Conservation (phyloP, 1,284 basidiomycete species). For the Ganoderma lucidum region DNA sequence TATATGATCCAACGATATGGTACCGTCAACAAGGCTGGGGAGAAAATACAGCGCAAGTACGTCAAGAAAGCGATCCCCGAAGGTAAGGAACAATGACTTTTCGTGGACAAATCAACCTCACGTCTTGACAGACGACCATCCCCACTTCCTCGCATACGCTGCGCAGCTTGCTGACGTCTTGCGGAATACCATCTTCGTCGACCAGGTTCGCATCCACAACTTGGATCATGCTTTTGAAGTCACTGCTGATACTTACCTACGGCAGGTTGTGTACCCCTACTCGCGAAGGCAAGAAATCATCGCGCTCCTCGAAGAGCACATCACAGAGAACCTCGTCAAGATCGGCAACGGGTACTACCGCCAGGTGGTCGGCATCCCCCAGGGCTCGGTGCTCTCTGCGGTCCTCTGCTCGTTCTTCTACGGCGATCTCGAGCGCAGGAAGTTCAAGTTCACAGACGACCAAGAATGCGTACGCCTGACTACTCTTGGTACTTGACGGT, state of each 20-base stretch:
- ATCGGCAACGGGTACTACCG: conserved; percentile 82
- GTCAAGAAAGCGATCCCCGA: conserved; percentile 71
- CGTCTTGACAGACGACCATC: conserved; percentile 64
- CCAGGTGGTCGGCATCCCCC: conserved; percentile 93
- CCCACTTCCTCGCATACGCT: conserved; percentile 77
- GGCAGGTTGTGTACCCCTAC: conserved; percentile 65
- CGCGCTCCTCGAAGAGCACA: conserved; percentile 85
- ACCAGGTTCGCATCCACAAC: conserved; percentile 62
- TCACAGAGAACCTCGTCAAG: conserved; percentile 93
- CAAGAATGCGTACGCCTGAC: conserved; percentile 63
- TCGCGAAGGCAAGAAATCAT: conserved; percentile 70
- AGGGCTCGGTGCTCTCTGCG: conserved; percentile 92
- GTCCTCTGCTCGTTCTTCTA: conserved; percentile 95
- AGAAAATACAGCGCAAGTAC: conserved; percentile 63
- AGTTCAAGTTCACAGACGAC: conserved; percentile 67
- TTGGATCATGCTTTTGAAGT: no score
- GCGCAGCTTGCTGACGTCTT: conserved; percentile 68
- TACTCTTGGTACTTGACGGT: not conserved
- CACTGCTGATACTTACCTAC: not conserved
- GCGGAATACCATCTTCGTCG: conserved; percentile 85
- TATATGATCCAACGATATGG: conserved; percentile 76
- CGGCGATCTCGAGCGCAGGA: conserved; percentile 82
- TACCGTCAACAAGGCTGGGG: conserved; percentile 58
- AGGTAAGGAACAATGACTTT: conserved; percentile 48
- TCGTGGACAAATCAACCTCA: not conserved